These are phyloP conservation scores for Nemania bipapillata DNA, from an alignment of 2,329 filamentous ascomycete genomes.

Conservation along the genomic window DNA sequence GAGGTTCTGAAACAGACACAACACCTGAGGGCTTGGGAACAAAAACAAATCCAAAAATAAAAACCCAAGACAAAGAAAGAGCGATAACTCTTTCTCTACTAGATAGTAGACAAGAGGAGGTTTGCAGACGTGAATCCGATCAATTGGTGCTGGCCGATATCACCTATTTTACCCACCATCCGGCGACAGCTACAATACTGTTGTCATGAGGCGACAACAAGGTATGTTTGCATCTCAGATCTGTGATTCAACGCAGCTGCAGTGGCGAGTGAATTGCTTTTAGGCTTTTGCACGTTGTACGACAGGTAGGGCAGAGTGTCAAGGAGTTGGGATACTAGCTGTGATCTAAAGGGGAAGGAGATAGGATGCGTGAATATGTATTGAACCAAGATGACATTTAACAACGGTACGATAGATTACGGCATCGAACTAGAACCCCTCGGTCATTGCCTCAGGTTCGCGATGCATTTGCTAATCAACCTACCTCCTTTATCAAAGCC, in stretches of 20 bases:
- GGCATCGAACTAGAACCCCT: conserved; percentile 11
- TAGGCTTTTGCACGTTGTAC: not conserved
- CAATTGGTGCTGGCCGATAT: not conserved
- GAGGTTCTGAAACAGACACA: not conserved
- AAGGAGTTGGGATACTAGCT: not conserved
- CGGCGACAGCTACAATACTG: conserved; percentile 1
- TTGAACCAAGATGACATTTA: conserved; percentile 2
- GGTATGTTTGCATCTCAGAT: conserved; percentile 7
- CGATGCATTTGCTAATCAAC: not conserved
- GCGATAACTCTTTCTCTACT: no score
- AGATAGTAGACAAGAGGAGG: not conserved
- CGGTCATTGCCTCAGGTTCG: conserved; percentile 18
- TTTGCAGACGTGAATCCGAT: not conserved
- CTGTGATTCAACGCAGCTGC: not conserved
- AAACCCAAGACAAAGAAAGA: not conserved
- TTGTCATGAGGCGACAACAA: conserved; percentile 14
- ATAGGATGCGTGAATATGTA: not conserved
- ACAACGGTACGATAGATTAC: not conserved
- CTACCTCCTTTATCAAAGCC: not conserved
- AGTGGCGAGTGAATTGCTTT: not conserved
- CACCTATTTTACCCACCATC: conserved; percentile 4
- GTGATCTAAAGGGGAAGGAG: not conserved
- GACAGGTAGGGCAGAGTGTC: not conserved
- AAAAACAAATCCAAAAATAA: not conserved
- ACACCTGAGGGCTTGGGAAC: no score